Percentiles rank a stretch among this genome's conserved stretches.
These are phyloP conservation scores for Umbelopsis ramanniana DNA, from an alignment of 192 early-diverging fungal genomes.

Conservation along the genomic window DNA sequence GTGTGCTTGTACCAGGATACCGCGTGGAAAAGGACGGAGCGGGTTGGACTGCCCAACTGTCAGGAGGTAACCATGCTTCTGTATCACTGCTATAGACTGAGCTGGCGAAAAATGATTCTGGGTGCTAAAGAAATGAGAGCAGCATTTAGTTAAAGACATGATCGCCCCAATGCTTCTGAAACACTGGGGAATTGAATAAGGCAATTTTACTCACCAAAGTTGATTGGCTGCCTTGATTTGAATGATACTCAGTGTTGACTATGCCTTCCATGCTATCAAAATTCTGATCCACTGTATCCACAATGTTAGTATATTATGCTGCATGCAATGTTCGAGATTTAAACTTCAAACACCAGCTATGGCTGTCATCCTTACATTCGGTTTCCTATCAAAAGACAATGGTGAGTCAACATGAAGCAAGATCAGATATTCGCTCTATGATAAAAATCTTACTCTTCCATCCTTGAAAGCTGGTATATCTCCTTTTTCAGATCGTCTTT, in stretches of 20 bases:
- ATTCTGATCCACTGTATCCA: conserved; percentile 41
- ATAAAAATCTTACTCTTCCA: neutral
- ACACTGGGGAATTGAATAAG: no score
- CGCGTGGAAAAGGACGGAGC: conserved; percentile 23
- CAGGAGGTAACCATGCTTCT: conserved; percentile 70
- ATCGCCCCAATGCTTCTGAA: no score
- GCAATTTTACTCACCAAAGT: neutral
- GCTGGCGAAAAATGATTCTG: neutral
- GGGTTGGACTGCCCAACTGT: conserved; percentile 74
- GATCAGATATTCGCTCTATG: neutral
- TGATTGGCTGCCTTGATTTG: conserved; percentile 20
- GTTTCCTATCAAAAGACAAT: conserved; percentile 4
- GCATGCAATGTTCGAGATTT: no score
- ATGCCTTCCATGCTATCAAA: conserved; percentile 53
- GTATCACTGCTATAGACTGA: conserved; percentile 4
- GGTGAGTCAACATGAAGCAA: neutral
- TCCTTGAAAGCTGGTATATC: neutral
- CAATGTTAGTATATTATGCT: neutral
- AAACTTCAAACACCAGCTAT: no score
- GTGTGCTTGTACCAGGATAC: conserved; percentile 26
- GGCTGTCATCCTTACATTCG: conserved; percentile 7
- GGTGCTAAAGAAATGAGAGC: neutral
- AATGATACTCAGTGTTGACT: conserved; percentile 38
- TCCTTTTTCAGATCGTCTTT: neutral
- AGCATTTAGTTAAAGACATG: neutral